These are phyloP conservation scores for Claviceps sp. DNA, from an alignment of 2,329 filamentous ascomycete genomes.

Conservation along the genomic window DNA sequence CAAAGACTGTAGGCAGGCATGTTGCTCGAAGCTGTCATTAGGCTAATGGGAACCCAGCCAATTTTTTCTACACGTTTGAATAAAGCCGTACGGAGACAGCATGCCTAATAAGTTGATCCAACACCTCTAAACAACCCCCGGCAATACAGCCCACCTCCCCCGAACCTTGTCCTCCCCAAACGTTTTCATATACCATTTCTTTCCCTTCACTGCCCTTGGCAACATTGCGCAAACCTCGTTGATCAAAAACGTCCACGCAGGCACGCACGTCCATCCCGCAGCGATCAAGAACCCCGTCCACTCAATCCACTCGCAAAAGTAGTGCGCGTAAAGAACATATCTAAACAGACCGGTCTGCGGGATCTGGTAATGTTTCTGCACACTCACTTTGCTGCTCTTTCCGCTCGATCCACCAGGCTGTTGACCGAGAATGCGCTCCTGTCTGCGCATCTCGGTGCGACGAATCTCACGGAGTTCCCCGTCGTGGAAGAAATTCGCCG, in stretches of 20 bases:
- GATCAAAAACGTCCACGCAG: conserved; percentile 67
- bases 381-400: conserved; percentile 6
- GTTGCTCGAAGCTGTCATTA: too few relatives aligned
- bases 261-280: conserved; percentile 51
- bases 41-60: too few relatives aligned
- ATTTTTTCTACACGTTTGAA: too few relatives aligned
- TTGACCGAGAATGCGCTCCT: conserved; percentile 26
- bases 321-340: conserved; percentile 80
- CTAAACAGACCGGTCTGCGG: conserved; percentile 73
- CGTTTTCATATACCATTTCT: conserved; percentile 72
- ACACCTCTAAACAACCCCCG: conserved; percentile 30
- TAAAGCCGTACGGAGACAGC: too few relatives aligned
- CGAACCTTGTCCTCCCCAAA: conserved; percentile 78
- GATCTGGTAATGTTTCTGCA: conserved; percentile 73
- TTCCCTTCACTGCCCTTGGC: conserved; percentile 68
- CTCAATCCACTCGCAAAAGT: conserved; percentile 93
- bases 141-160: conserved; percentile 57
- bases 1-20: too few relatives aligned
- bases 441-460: conserved; percentile 48
- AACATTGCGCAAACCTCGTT: conserved; percentile 89
- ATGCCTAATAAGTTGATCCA: neutral
- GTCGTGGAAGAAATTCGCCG: conserved; percentile 79
- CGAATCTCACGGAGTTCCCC: conserved; percentile 81
- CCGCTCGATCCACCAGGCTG: conserved; percentile 21
- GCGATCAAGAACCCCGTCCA: conserved; percentile 83